Conservation (phyloP, 192 early-diverging fungal species). For the Rhizophagus sp. region DNA sequence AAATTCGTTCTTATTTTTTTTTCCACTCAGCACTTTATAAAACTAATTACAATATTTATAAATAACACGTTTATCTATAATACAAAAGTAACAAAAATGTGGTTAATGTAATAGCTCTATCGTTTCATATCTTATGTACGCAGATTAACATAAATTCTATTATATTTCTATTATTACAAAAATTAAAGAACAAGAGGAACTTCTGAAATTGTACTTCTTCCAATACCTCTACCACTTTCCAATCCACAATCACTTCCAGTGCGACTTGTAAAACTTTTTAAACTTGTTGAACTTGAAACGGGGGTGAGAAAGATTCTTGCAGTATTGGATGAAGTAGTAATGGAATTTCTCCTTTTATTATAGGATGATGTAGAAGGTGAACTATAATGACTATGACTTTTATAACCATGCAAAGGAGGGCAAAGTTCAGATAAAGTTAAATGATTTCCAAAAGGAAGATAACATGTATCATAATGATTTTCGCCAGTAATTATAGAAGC, state of each 20-base stretch:
- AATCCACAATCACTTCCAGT: conserved; percentile 14
- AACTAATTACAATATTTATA: no score
- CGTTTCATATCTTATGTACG: no score
- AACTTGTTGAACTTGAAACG: conserved; percentile 3
- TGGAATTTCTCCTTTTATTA: background rate
- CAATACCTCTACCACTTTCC: background rate
- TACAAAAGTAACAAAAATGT: no score
- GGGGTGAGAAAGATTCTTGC: conserved; percentile 4
- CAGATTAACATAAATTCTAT: background rate
- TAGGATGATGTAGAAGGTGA: background rate
- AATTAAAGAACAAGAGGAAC: background rate
- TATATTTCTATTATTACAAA: background rate
- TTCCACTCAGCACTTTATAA: no score
- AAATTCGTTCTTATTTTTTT: no score
- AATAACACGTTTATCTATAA: no score
- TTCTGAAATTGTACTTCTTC: background rate
- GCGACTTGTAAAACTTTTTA: conserved; percentile 9
- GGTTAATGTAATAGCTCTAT: no score
- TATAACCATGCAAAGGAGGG: background rate
- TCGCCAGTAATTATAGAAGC: conserved; percentile 21
- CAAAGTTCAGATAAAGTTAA: conserved; percentile 20
- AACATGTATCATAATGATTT: conserved; percentile 20
- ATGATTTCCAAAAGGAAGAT: conserved; percentile 26
- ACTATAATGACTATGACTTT: background rate
- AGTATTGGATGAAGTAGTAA: background rate